A percentile compares a stretch with the other conserved stretches of the same genome.
phyloP scores from a whole-genome alignment of 2,329 filamentous ascomycete species.

The Aspergillus sp. region DNA sequence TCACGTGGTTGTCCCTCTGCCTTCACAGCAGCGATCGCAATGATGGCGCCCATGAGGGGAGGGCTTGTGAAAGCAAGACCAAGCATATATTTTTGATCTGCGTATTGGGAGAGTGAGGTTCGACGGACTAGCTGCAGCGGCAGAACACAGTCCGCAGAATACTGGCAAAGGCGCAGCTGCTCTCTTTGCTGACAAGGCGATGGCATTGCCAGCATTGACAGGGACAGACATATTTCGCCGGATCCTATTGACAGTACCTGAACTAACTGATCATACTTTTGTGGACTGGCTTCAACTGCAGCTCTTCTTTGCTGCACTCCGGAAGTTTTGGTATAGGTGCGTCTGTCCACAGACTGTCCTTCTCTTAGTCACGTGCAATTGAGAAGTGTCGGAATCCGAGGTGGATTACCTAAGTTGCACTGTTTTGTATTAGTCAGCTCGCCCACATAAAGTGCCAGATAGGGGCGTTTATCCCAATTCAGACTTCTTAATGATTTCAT shows the following conservation, averaged over 20 bases:
- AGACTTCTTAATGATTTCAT: no score
- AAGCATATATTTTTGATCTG: slow-evolving; percentile 14
- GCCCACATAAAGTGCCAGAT: no score
- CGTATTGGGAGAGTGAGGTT: slow-evolving; percentile 8
- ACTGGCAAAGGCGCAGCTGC: slow-evolving; percentile 12
- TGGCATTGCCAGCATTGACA: slow-evolving; percentile 11
- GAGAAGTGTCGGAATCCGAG: no score
- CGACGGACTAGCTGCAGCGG: slow-evolving; percentile 13
- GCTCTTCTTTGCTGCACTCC: no score
- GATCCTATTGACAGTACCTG: neutral
- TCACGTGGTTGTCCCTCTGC: neutral
- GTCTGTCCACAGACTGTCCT: slow-evolving; percentile 2
- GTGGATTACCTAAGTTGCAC: no score
- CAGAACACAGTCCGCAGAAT: slow-evolving; percentile 10
- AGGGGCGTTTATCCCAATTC: no score
- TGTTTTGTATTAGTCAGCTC: no score
- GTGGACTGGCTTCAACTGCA: no score
- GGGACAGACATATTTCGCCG: no score
- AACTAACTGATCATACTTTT: no score
- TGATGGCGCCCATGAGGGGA: slow-evolving; percentile 16
- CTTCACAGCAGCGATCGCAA: slow-evolving; percentile 15
- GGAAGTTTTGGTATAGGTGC: neutral
- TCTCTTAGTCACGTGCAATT: slow-evolving; percentile 4
- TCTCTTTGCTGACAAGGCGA: slow-evolving; percentile 11
- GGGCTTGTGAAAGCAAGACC: slow-evolving; percentile 14